phyloP scores from a whole-genome alignment of 345 rosid species.

The Xanthoceras sorbifolium region DNA sequence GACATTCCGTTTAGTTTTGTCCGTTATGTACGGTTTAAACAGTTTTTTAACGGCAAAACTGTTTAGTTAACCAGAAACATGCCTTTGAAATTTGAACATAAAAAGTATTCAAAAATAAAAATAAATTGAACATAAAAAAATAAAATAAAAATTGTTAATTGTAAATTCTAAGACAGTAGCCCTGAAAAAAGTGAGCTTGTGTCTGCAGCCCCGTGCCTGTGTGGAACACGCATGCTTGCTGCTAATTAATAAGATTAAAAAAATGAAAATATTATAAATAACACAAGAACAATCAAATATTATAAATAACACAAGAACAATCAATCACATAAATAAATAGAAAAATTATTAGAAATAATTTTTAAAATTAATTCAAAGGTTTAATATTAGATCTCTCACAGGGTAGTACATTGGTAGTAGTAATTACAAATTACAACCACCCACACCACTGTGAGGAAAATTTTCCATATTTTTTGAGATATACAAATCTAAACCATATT shows the following conservation, averaged over 20 bases:
- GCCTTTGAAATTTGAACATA: neutral
- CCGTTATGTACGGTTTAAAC: constrained; percentile 20
- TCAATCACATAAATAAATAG: neutral
- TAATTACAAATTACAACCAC: neutral
- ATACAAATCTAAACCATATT: constrained; percentile 29
- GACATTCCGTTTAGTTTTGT: constrained; percentile 15
- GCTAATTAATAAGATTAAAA: neutral
- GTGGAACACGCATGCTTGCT: neutral
- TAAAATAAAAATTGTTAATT: neutral
- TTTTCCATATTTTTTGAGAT: constrained; percentile 8
- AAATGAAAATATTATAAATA: neutral
- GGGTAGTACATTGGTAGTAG: constrained; percentile 26
- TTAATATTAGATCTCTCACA: constrained; percentile 35
- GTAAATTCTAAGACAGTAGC: constrained; percentile 3
- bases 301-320: too few relatives aligned
- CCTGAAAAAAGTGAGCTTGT: constrained; percentile 9
- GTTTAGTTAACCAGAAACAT: neutral
- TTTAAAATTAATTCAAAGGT: neutral
- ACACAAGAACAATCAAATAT: too few relatives aligned
- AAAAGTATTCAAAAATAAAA: too few relatives aligned
- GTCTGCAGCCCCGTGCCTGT: neutral
- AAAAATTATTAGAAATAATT: neutral
- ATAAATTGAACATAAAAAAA: too few relatives aligned
- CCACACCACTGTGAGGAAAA: constrained; percentile 36
- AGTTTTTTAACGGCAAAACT: constrained; percentile 30